Evolutionary conservation across 1,284 basidiomycete species (phyloP).

Genomic region (Marasmius oreades): DNA sequence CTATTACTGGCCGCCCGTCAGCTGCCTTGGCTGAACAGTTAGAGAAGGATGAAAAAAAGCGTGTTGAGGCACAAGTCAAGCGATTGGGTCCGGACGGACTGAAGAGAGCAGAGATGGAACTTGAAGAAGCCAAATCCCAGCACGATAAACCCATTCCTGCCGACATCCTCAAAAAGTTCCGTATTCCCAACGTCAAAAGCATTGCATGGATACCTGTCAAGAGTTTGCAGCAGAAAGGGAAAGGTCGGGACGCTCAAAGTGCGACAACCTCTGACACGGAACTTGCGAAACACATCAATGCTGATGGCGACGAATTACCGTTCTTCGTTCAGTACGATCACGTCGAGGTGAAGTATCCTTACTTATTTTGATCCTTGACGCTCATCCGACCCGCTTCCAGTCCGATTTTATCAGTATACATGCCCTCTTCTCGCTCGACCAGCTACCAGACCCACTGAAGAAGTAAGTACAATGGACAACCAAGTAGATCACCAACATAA

Average conservation of each 20-base stretch:
- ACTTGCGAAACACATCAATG: constrained; percentile 66
- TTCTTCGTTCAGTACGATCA: constrained; percentile 94
- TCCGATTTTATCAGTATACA: constrained; percentile 90
- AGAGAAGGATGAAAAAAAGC: constrained; percentile 78
- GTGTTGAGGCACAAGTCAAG: constrained; percentile 69
- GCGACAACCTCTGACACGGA: constrained; percentile 27
- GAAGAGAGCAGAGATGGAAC: constrained; percentile 60
- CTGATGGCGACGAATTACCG: constrained; percentile 69
- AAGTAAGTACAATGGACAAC: constrained; percentile 49
- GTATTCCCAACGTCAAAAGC: constrained; percentile 82
- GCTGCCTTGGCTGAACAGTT: constrained; percentile 80
- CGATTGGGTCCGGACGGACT: constrained; percentile 82
- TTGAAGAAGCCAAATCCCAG: constrained; percentile 84
- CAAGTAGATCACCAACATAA: no score
- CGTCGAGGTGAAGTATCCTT: constrained; percentile 56
- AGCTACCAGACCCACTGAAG: constrained; percentile 68
- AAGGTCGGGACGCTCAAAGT: constrained; percentile 31
- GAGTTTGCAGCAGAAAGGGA: constrained; percentile 65
- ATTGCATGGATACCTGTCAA: constrained; percentile 96
- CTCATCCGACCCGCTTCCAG: constrained; percentile 32
- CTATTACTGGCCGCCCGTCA: constrained; percentile 87
- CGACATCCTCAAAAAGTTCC: constrained; percentile 80
- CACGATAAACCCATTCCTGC: constrained; percentile 84
- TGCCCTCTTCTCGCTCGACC: constrained; percentile 74
- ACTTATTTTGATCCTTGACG: neutral